These are phyloP conservation scores for Backusella westeae DNA, from an alignment of 192 early-diverging fungal genomes.

Conservation along the genomic window DNA sequence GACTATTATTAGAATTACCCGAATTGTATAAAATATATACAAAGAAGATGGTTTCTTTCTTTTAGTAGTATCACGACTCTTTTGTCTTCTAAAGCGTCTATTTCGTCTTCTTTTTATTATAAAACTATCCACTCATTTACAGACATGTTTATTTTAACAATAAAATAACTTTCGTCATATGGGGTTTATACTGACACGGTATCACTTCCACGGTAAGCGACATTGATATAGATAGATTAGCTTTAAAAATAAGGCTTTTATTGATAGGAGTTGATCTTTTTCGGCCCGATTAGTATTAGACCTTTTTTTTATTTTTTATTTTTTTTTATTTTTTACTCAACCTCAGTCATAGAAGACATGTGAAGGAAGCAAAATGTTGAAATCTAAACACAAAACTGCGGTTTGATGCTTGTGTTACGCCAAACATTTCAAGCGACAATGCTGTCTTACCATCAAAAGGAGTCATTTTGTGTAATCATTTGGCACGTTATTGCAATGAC, in stretches of 20 bases:
- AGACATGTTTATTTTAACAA: neutral
- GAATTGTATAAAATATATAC: neutral
- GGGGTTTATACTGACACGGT: neutral
- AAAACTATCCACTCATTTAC: no score
- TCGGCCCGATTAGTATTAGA: neutral
- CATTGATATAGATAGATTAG: no score
- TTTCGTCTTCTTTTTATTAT: neutral
- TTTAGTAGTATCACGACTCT: neutral
- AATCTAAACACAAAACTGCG: neutral
- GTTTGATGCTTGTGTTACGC: neutral
- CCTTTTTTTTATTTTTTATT: neutral
- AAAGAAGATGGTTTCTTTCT: neutral
- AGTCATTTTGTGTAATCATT: neutral
- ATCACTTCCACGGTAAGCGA: no score
- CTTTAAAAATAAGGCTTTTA: no score
- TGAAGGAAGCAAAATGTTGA: neutral
- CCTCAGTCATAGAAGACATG: neutral
- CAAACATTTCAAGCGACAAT: neutral
- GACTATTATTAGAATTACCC: neutral
- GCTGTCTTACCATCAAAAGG: neutral
- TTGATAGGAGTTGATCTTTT: no score
- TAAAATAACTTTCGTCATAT: neutral
- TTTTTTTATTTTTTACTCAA: neutral
- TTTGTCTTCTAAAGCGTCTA: neutral
- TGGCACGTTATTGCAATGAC: neutral